These are phyloP conservation scores for Galerina sulciceps DNA, from an alignment of 768 basidiomycete species.

Conservation along the genomic window DNA sequence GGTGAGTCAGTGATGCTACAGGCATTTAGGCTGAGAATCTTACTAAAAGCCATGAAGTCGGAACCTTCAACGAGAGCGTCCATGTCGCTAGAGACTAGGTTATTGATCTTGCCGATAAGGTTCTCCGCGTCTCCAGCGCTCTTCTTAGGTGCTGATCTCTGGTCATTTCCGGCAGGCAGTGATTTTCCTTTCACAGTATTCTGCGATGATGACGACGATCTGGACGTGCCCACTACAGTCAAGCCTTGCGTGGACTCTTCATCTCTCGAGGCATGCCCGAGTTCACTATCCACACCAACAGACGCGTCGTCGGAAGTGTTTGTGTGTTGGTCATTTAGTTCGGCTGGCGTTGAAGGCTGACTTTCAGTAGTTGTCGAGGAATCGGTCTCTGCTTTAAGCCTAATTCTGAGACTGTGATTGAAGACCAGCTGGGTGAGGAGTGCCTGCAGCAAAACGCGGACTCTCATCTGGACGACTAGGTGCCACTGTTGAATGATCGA, in stretches of 20 bases:
- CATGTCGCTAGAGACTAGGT: slow-evolving; percentile 70
- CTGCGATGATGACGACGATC: not conserved
- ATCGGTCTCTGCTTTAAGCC: slow-evolving; percentile 53
- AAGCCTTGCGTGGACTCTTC: not conserved
- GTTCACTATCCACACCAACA: not conserved
- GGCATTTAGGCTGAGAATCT: not conserved
- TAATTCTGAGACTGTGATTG: slow-evolving; percentile 59
- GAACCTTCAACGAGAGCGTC: slow-evolving; percentile 37
- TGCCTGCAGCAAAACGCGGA: slow-evolving; percentile 41
- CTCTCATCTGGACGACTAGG: slow-evolving; percentile 50
- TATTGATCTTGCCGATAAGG: slow-evolving; percentile 77
- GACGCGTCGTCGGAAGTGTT: not conserved
- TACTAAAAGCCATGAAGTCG: slow-evolving; percentile 18
- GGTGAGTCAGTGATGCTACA: slow-evolving; percentile 29
- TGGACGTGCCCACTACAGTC: not conserved
- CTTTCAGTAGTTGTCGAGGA: not conserved
- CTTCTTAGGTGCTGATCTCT: not conserved
- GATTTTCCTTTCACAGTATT: slow-evolving; percentile 2
- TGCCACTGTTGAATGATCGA: slow-evolving; percentile 59
- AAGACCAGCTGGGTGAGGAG: slow-evolving; percentile 47
- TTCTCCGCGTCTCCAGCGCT: slow-evolving; percentile 39
- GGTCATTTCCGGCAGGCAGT: not conserved
- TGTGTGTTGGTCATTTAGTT: not conserved
- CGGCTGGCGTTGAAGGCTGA: not conserved
- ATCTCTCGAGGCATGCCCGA: not conserved